Base-by-base conservation (phyloP, 164 flowering plant species). In the Vitis rupestris region DNA sequence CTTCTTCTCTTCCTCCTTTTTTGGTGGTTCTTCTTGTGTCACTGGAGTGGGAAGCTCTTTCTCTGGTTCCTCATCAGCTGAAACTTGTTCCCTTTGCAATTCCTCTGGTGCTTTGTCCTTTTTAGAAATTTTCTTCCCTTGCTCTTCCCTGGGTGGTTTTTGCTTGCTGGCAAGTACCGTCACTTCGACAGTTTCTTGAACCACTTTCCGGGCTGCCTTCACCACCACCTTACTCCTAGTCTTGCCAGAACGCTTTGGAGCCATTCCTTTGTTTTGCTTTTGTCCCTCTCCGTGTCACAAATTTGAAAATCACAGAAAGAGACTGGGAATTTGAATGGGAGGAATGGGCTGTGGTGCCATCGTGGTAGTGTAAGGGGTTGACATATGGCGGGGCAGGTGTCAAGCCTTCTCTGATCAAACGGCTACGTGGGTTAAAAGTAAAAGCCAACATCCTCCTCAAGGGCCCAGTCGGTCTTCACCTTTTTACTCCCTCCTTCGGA, bases 161-260 rank as follows among this genome's bases (percentile, higher is more conserved):
- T 72, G 63, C 10, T 64, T 53, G 59, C 49, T 59, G 13, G 53
- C 66, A 9, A 69, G 54, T 0, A 85, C 71, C 0, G 82, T 56
- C 30, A 86, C 78, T 64, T 76, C 17, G 10, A 83, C 76, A 0
- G 81, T 82, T 71, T 81, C 79, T 68, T 75, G 15, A 11, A 83
- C 79, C 4, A 81, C 76, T 68, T 75, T 80, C 74, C 27, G 82
- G 10, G 83, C 81, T 7, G 81, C 67, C 60, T 47, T 79, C 69
- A 75, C 72, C 17, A 72, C 75, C 47, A 70, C 80, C 71, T 70
- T 77, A 37, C 44, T 37, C 44, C 7, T 37, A 3, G 44, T 37
- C 44, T 37, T 29, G 15, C 68, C 8, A 3, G 65, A 2, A 8
- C 80, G 73, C 81, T 79, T 83, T 37, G 87, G 85, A 50, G 85